phyloP scores from a whole-genome alignment of 257 asterid genomes.

The Ocimum tenuiflorum region DNA sequence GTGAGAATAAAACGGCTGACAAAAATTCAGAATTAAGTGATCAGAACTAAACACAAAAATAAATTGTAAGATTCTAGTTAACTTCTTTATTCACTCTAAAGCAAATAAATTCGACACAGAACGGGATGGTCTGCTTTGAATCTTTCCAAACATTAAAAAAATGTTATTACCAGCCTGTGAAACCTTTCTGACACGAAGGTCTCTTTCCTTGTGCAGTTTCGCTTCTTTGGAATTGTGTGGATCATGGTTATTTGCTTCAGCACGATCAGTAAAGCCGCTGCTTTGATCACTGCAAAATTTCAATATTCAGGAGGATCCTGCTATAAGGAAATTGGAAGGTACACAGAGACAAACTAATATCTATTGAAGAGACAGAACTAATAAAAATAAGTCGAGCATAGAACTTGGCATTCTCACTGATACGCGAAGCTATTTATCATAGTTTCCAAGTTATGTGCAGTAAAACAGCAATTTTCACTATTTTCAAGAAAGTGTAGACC shows the following conservation, averaged over 20 bases:
- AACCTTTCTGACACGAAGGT: constrained; percentile 25
- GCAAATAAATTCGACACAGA: constrained; percentile 2
- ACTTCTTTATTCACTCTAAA: neutral
- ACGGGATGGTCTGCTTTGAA: neutral
- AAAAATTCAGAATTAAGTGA: no score
- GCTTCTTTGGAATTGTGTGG: constrained; percentile 26
- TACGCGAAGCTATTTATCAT: neutral
- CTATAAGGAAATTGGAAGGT: neutral
- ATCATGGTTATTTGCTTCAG: constrained; percentile 27
- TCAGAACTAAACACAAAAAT: neutral
- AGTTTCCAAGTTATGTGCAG: neutral
- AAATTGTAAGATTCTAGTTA: neutral
- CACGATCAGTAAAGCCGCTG: constrained; percentile 25
- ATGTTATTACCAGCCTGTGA: constrained; percentile 40
- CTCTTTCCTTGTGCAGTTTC: constrained; percentile 27
- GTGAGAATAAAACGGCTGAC: no score
- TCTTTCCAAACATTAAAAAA: neutral
- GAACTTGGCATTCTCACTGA: neutral
- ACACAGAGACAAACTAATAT: neutral
- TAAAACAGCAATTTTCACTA: neutral
- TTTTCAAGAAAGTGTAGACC: constrained; percentile 2
- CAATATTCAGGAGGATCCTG: constrained; percentile 14
- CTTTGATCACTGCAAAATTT: constrained; percentile 28
- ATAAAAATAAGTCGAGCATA: neutral
- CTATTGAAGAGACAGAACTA: neutral